Percentiles rank a stretch among this genome's conserved stretches.
Conservation (phyloP, 2,329 filamentous ascomycete genomes). For the Lasiodiplodia gonubiensis region DNA sequence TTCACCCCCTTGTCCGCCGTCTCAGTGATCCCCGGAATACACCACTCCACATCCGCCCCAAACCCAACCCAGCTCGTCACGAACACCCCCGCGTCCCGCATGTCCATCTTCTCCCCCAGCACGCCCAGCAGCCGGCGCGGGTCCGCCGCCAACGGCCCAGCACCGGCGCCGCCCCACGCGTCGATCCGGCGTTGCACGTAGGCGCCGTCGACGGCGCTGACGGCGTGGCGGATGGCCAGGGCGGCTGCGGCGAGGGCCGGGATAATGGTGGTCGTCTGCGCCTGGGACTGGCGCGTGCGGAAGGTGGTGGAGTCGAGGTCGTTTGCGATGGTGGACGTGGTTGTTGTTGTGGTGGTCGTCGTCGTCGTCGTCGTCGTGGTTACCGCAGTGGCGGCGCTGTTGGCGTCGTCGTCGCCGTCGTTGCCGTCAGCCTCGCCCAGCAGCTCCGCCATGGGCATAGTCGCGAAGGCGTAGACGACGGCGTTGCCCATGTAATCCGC, state of each 20-base stretch:
- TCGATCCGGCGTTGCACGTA: not conserved
- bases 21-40: not conserved
- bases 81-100: not conserved
- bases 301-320: no score
- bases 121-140: not conserved
- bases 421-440: not conserved
- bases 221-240: not conserved
- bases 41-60: not conserved
- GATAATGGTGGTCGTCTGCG: not conserved
- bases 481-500: no score
- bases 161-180: not conserved
- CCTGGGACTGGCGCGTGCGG: no score
- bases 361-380: not conserved
- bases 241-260: not conserved
- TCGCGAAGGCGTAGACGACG: not conserved
- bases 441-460: not conserved
- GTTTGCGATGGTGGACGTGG: no score
- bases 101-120: not conserved
- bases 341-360: not conserved
- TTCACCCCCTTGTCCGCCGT: not conserved
- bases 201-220: not conserved
- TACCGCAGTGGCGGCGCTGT: no score
- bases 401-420: not conserved
- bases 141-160: not conserved
- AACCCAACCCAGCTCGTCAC: conserved; percentile 2